phyloP scores from a whole-genome alignment of 1,139 yeast species.

The Debaryomyces coudertii region DNA sequence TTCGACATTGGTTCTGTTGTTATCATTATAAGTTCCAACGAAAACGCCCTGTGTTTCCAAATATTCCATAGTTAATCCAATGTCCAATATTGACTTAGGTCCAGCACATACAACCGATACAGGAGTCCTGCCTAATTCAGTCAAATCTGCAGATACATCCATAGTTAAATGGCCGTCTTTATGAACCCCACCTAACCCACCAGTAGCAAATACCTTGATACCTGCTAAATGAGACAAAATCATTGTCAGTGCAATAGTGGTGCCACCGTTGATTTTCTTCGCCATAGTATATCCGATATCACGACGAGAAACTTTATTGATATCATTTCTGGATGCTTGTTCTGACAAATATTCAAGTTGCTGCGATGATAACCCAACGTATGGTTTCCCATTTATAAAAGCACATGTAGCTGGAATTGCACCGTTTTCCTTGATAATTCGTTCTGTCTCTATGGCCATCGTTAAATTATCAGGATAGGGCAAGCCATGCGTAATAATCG shows the following conservation, averaged over 20 bases:
- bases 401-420: constrained; percentile 89
- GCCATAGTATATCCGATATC: constrained; percentile 81
- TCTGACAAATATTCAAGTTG: constrained; percentile 59
- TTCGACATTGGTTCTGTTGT: constrained; percentile 28
- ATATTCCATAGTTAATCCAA: constrained; percentile 79
- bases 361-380: constrained; percentile 57
- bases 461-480: constrained; percentile 77
- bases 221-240: constrained; percentile 76
- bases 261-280: constrained; percentile 69
- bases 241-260: constrained; percentile 91
- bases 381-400: constrained; percentile 69
- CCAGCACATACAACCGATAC: constrained; percentile 92
- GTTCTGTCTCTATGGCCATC: constrained; percentile 74
- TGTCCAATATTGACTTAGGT: constrained; percentile 83
- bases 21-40: constrained; percentile 53
- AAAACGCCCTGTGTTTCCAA: constrained; percentile 85
- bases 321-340: constrained; percentile 28
- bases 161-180: constrained; percentile 72
- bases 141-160: constrained; percentile 87
- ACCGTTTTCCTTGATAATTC: constrained; percentile 59
- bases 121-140: constrained; percentile 80
- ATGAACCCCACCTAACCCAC: constrained; percentile 94
- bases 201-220: constrained; percentile 86
- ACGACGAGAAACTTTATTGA: constrained; percentile 73
- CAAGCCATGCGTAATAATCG: constrained; percentile 88